Evolutionary conservation across 257 asterid genomes (phyloP).

Genomic region (Rhazya stricta): DNA sequence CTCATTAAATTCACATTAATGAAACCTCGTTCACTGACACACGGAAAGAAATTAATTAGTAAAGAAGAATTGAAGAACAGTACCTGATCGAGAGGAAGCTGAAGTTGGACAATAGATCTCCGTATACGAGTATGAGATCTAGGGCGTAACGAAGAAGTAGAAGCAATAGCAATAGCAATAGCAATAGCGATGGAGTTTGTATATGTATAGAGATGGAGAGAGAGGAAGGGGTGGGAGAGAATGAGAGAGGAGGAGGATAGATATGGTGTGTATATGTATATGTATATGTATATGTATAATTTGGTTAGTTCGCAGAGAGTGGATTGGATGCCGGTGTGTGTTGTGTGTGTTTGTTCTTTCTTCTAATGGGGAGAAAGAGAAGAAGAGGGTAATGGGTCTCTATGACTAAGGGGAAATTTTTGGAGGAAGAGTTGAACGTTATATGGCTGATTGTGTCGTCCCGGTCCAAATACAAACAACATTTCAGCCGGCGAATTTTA

Average conservation of each 20-base stretch:
- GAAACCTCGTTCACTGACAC: background rate
- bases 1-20: conserved; percentile 7
- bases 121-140: conserved; percentile 6
- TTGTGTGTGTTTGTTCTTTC: background rate
- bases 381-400: background rate
- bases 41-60: background rate
- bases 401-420: background rate
- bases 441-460: background rate
- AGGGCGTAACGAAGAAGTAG: conserved; percentile 2
- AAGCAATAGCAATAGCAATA: background rate
- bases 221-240: background rate
- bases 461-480: background rate
- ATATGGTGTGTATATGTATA: background rate
- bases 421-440: background rate
- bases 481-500: conserved; percentile 6
- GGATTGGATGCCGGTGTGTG: background rate
- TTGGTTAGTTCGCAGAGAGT: background rate
- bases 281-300: background rate
- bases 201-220: background rate
- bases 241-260: background rate
- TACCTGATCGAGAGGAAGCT: conserved; percentile 4
- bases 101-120: conserved; percentile 3
- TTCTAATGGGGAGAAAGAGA: background rate
- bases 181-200: background rate
- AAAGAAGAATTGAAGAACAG: background rate